Evolutionary conservation across 2,329 filamentous ascomycete species (phyloP).

Genomic region (Paraphoma sp.): DNA sequence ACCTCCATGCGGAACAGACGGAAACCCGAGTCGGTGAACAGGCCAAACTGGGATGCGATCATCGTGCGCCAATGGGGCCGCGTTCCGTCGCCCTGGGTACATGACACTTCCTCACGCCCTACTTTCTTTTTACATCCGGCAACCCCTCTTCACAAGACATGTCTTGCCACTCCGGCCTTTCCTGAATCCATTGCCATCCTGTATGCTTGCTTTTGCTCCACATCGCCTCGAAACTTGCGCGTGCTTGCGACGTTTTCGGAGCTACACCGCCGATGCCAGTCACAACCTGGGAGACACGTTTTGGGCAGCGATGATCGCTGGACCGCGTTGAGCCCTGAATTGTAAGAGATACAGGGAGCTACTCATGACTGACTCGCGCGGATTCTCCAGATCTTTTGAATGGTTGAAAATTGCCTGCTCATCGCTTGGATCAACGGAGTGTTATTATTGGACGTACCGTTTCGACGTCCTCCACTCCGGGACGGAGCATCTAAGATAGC

Average conservation of each 20-base stretch:
- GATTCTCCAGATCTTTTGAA: too few relatives aligned
- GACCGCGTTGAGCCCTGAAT: not conserved
- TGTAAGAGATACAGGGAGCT: not conserved
- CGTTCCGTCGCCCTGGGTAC: not conserved
- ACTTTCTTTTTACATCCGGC: not conserved
- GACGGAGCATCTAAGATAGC: too few relatives aligned
- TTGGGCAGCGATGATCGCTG: not conserved
- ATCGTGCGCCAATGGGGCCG: not conserved
- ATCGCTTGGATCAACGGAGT: too few relatives aligned
- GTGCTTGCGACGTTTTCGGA: not conserved
- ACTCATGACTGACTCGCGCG: too few relatives aligned
- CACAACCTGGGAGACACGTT: not conserved
- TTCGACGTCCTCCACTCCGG: too few relatives aligned
- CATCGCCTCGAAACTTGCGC: not conserved
- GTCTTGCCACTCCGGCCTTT: not conserved
- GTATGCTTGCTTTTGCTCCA: not conserved
- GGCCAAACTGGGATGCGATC: not conserved
- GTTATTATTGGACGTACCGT: too few relatives aligned
- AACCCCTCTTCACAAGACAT: not conserved
- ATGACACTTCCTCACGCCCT: not conserved
- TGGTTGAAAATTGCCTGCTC: too few relatives aligned
- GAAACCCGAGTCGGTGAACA: not conserved
- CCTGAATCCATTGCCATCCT: not conserved
- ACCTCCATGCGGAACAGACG: not conserved
- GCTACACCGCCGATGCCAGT: not conserved